These are phyloP conservation scores for Microcyclospora pomicola DNA, from an alignment of 2,329 filamentous ascomycete species.

Conservation along the genomic window DNA sequence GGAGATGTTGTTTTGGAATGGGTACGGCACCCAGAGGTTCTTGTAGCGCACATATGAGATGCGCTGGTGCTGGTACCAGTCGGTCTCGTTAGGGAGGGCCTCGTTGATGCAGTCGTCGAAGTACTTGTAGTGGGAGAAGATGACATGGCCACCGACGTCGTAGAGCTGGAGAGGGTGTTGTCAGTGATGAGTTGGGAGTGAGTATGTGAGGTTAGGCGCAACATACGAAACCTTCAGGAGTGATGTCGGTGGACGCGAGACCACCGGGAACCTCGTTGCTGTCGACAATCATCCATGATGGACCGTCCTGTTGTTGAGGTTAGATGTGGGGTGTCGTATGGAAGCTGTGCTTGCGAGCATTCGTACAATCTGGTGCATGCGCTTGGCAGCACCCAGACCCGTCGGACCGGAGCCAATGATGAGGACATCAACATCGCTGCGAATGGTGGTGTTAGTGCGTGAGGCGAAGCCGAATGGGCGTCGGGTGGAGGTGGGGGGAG, in stretches of 20 bases:
- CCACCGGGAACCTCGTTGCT: slow-evolving; percentile 83
- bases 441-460: neutral
- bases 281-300: slow-evolving; percentile 94
- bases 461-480: neutral
- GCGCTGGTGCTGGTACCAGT: slow-evolving; percentile 97
- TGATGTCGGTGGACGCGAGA: slow-evolving; percentile 88
- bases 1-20: slow-evolving; percentile 99
- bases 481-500: neutral
- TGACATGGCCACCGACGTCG: slow-evolving; percentile 95
- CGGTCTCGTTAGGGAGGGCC: slow-evolving; percentile 80
- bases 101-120: slow-evolving; percentile 98
- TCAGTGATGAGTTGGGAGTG: slow-evolving; percentile 4
- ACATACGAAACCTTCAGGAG: slow-evolving; percentile 93
- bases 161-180: slow-evolving; percentile 53
- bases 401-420: slow-evolving; percentile 97
- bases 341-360: neutral
- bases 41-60: slow-evolving; percentile 99
- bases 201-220: neutral
- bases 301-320: slow-evolving; percentile 51
- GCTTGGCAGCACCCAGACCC: slow-evolving; percentile 93
- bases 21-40: slow-evolving; percentile 92
- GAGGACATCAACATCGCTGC: slow-evolving; percentile 85
- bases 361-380: slow-evolving; percentile 85
- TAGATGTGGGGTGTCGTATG: neutral
- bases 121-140: slow-evolving; percentile 99